A percentile compares a stretch with the other conserved stretches of the same genome.
Conservation (phyloP, 805 yeast species). For the Candida suzukii region DNA sequence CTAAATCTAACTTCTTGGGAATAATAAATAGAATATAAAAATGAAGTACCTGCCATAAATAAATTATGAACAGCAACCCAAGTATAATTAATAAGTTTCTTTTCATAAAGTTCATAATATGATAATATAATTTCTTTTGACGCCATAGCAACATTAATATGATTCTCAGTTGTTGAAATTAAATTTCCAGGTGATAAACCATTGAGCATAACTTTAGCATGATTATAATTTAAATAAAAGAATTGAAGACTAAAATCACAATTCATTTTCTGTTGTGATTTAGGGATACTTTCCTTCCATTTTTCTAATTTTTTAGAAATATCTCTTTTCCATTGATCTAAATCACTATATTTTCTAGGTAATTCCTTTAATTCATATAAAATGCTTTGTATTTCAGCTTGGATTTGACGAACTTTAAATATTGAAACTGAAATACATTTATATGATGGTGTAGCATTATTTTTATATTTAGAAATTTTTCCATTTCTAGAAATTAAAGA, state of each 20-base stretch:
- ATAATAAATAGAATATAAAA: constrained; percentile 68
- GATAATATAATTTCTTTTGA: constrained; percentile 60
- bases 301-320: constrained; percentile 44
- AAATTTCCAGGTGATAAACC: constrained; percentile 73
- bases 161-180: constrained; percentile 45
- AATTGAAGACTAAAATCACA: constrained; percentile 68
- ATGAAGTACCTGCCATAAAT: constrained; percentile 86
- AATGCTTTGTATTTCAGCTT: constrained; percentile 67
- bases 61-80: constrained; percentile 92
- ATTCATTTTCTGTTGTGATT: constrained; percentile 51
- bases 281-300: constrained; percentile 59
- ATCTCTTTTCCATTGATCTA: constrained; percentile 58
- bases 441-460: constrained; percentile 35
- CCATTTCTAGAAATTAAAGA: constrained; percentile 39
- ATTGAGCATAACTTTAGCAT: constrained; percentile 62
- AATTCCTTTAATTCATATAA: constrained; percentile 66
- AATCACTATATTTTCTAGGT: constrained; percentile 50
- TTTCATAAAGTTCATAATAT: constrained; percentile 51
- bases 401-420: constrained; percentile 64
- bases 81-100: constrained; percentile 66
- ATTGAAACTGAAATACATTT: constrained; percentile 62
- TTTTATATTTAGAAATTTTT: constrained; percentile 8
- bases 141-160: constrained; percentile 49
- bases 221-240: constrained; percentile 70
- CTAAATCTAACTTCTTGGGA: constrained; percentile 44